phyloP scores from a whole-genome alignment of 305 asterid genomes.

The Rubia occidens region DNA sequence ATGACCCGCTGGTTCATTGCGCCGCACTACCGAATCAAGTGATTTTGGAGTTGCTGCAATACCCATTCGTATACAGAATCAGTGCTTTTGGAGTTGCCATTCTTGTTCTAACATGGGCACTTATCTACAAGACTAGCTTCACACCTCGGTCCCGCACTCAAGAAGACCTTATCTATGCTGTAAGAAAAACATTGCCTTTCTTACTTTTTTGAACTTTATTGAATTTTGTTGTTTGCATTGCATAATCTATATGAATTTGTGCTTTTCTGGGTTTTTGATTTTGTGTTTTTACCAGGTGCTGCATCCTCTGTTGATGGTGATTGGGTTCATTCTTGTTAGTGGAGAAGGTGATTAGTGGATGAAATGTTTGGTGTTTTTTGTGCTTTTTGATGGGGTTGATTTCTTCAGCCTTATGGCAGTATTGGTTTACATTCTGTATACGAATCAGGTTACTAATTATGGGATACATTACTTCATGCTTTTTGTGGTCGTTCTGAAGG shows the following conservation, averaged over 20 bases:
- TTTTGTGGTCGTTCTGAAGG: neutral
- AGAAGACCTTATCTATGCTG: constrained; percentile 56
- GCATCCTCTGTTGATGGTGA: constrained; percentile 84
- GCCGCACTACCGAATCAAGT: too few species aligned
- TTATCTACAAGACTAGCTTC: constrained; percentile 59
- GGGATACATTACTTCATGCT: constrained; percentile 2
- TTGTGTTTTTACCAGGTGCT: constrained; percentile 35
- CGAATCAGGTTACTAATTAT: neutral
- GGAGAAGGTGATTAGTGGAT: constrained; percentile 55
- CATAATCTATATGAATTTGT: neutral
- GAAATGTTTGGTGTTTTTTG: neutral
- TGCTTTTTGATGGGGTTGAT: constrained; percentile 1
- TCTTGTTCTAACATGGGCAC: constrained; percentile 64
- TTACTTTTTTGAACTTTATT: neutral
- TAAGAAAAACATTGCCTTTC: constrained; percentile 19
- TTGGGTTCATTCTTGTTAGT: constrained; percentile 76
- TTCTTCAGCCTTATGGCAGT: too few species aligned
- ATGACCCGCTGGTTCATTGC: too few species aligned
- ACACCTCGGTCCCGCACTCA: constrained; percentile 41
- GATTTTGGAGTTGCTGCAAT: too few species aligned
- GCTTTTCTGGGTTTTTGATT: constrained; percentile 6
- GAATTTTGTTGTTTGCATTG: neutral
- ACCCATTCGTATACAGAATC: constrained; percentile 41
- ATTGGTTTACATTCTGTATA: neutral
- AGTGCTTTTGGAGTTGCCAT: constrained; percentile 52